Conservation (phyloP, 2,329 filamentous ascomycete species). For the Cercospora brassicicola region DNA sequence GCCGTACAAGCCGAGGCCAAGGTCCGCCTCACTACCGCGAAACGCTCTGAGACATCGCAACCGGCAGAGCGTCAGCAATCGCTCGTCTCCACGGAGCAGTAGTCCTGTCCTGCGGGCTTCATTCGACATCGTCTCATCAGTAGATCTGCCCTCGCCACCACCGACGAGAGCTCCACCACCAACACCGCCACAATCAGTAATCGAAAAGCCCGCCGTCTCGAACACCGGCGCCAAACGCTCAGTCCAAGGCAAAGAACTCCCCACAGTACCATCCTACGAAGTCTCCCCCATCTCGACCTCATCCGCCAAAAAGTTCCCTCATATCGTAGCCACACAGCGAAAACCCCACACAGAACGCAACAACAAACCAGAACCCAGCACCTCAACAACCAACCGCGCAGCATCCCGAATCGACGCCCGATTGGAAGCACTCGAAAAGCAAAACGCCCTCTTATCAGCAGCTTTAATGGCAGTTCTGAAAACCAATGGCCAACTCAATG, state of each 20-base stretch:
- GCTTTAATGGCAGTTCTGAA: constrained; percentile 44
- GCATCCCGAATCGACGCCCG: constrained; percentile 35
- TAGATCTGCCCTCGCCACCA: constrained; percentile 35
- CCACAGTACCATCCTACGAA: constrained; percentile 28
- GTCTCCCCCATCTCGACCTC: constrained; percentile 26
- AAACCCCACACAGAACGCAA: constrained; percentile 9
- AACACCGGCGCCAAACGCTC: constrained; percentile 20
- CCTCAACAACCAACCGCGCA: constrained; percentile 15
- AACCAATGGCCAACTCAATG: constrained; percentile 40
- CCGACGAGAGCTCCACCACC: constrained; percentile 38
- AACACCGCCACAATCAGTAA: constrained; percentile 37
- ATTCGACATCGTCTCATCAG: constrained; percentile 31
- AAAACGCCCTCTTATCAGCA: constrained; percentile 43
- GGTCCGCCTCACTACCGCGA: constrained; percentile 35
- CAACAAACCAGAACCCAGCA: constrained; percentile 12
- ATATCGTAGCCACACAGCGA: constrained; percentile 31
- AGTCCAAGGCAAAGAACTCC: constrained; percentile 28
- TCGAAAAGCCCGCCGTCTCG: constrained; percentile 25
- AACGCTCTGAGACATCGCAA: constrained; percentile 28
- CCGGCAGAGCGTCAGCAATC: constrained; percentile 20
- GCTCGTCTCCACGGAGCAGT: constrained; percentile 22
- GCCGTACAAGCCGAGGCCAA: constrained; percentile 36
- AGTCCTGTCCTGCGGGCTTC: constrained; percentile 15
- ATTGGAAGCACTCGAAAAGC: constrained; percentile 43
- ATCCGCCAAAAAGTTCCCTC: constrained; percentile 21